A percentile compares a stretch with the other conserved stretches of the same genome.
Conservation (phyloP, 805 yeast species). For the Pichia insulana region DNA sequence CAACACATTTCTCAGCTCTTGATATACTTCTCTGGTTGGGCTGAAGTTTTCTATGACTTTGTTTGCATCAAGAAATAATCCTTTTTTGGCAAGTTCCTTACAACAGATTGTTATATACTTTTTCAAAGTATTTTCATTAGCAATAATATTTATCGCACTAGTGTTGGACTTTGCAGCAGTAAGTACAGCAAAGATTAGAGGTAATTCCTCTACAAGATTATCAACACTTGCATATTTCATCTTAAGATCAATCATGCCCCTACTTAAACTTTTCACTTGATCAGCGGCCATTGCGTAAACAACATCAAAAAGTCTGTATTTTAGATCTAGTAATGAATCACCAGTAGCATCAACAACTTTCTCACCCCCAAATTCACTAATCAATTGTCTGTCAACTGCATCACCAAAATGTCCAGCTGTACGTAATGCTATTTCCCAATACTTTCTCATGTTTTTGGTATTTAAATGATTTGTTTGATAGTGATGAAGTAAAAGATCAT, state of each 20-base stretch:
- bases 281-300: constrained; percentile 18
- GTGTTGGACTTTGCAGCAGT: constrained; percentile 9
- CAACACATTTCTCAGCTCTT: constrained; percentile 12
- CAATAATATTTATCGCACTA: constrained; percentile 13
- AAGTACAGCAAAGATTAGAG: constrained; percentile 12
- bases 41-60: constrained; percentile 20
- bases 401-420: constrained; percentile 18
- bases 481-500: constrained; percentile 17
- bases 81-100: constrained; percentile 14
- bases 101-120: constrained; percentile 20
- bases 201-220: constrained; percentile 18
- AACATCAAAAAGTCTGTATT: constrained; percentile 19
- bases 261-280: constrained; percentile 14
- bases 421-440: constrained; percentile 23
- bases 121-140: constrained; percentile 15
- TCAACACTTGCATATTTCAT: constrained; percentile 19
- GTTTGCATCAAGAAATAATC: constrained; percentile 22
- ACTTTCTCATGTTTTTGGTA: constrained; percentile 1
- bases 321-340: constrained; percentile 7
- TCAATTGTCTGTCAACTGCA: constrained; percentile 17
- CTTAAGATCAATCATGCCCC: constrained; percentile 15
- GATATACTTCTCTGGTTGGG: constrained; percentile 3
- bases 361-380: constrained; percentile 13
- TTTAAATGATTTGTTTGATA: constrained; percentile 10
- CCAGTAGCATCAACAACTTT: background rate